A percentile compares a stretch with the other conserved stretches of the same genome.
phyloP scores from a whole-genome alignment of 2,329 filamentous ascomycete species.

The Emmonsia crescens region DNA sequence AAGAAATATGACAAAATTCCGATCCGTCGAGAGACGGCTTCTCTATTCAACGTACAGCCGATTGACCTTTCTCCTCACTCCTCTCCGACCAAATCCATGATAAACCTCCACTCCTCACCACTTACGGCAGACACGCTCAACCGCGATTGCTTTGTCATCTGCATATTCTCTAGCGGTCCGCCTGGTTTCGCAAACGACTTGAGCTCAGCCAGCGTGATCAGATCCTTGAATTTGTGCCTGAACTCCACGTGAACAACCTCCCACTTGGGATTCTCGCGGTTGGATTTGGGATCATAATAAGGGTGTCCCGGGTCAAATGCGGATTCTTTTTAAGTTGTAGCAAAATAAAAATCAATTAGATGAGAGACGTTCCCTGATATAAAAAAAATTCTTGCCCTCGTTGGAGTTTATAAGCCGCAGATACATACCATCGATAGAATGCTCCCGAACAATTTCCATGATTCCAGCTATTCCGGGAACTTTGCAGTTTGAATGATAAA shows the following conservation, averaged over 20 bases:
- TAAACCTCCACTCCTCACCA: conserved; percentile 38
- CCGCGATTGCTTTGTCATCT: conserved; percentile 70
- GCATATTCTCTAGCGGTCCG: conserved; percentile 58
- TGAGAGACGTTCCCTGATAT: neutral
- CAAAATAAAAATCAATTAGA: neutral
- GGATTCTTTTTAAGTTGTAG: conserved; percentile 42
- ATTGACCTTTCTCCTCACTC: conserved; percentile 11
- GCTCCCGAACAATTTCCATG: conserved; percentile 81
- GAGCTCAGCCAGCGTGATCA: conserved; percentile 61
- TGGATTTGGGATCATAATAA: conserved; percentile 75
- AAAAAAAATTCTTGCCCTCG: conserved; percentile 12
- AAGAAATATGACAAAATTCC: neutral
- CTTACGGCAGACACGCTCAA: conserved; percentile 59
- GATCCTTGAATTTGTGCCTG: conserved; percentile 64
- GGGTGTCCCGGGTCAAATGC: conserved; percentile 62
- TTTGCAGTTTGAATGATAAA: conserved; percentile 94
- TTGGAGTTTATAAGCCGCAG: neutral
- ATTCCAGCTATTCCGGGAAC: conserved; percentile 75
- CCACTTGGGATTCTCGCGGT: conserved; percentile 64
- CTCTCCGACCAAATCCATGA: conserved; percentile 33
- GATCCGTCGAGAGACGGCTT: neutral
- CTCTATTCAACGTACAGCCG: neutral
- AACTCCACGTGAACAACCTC: conserved; percentile 82
- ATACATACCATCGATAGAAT: conserved; percentile 61
- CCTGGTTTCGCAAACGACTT: conserved; percentile 51